Percentiles rank a stretch among this genome's conserved stretches.
Conservation (phyloP, 1,139 yeast genomes). For the Sugiyamaella pinicola region DNA sequence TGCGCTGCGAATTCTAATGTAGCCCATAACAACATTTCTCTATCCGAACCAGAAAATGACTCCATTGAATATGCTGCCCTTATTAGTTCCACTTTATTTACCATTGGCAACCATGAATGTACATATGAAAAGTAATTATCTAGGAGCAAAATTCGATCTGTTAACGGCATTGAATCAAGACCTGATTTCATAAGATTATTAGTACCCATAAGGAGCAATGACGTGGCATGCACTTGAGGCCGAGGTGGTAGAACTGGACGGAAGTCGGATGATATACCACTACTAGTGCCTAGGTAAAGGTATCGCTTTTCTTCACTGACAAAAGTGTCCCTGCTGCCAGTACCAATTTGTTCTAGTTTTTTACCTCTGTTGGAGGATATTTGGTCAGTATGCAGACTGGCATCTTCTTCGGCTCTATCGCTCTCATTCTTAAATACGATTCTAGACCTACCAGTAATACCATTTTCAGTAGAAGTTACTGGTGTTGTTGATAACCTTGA, state of each 20-base stretch:
- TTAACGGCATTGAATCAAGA: constrained; percentile 15
- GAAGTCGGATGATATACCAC: constrained; percentile 18
- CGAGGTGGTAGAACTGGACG: constrained; percentile 13
- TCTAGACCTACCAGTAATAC: no score
- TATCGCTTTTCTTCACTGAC: not conserved
- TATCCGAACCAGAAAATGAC: constrained; percentile 18
- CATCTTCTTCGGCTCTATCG: not conserved
- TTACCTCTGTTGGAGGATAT: not conserved
- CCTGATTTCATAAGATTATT: constrained; percentile 12
- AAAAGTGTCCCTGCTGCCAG: not conserved
- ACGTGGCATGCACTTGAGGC: not conserved
- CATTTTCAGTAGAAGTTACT: not conserved
- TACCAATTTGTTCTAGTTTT: not conserved
- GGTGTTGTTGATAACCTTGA: constrained; percentile 5
- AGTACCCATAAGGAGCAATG: not conserved
- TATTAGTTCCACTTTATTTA: constrained; percentile 25
- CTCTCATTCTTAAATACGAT: not conserved
- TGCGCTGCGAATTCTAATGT: constrained; percentile 15
- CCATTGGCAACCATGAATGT: constrained; percentile 32
- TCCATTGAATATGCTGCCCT: constrained; percentile 22
- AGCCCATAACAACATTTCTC: constrained; percentile 20
- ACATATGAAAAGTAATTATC: constrained; percentile 28
- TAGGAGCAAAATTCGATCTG: constrained; percentile 19
- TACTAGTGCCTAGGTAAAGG: constrained; percentile 17
- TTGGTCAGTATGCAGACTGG: not conserved